Evolutionary conservation across 2,329 filamentous ascomycete species (phyloP).

Genomic region (Alternaria burnsii): DNA sequence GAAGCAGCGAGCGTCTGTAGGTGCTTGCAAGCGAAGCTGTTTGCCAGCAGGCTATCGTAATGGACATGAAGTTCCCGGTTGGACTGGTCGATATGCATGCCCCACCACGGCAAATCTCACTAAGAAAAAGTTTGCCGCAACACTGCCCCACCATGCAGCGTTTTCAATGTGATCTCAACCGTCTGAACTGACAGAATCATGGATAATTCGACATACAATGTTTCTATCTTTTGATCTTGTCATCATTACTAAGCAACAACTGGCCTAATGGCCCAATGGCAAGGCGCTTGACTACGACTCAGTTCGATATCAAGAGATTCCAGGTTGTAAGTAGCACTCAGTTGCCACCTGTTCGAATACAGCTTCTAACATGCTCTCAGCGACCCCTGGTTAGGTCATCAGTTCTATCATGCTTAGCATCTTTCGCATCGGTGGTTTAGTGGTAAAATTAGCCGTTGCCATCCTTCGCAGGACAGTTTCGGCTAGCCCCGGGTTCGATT

Average conservation of each 20-base stretch:
- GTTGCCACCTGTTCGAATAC: not conserved
- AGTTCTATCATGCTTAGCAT: not conserved
- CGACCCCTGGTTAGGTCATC: constrained; percentile 21
- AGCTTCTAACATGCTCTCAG: not conserved
- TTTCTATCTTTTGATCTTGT: fast-evolving
- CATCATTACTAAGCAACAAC: constrained; percentile 17
- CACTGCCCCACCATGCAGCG: not conserved
- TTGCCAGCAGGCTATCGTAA: not conserved
- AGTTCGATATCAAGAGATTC: constrained; percentile 42
- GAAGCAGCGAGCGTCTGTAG: not conserved
- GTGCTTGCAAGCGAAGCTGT: not conserved
- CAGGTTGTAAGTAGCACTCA: constrained; percentile 25
- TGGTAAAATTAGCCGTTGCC: constrained; percentile 46
- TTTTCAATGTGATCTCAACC: not conserved
- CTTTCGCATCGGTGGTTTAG: constrained; percentile 40
- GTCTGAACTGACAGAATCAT: not conserved
- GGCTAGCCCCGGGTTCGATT: constrained; percentile 44
- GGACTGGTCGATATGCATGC: not conserved
- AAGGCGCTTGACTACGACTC: constrained; percentile 65
- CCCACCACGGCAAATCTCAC: constrained; percentile 2
- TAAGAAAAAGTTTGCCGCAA: not conserved
- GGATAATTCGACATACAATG: fast-evolving
- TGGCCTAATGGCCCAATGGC: constrained; percentile 61
- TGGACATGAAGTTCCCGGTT: not conserved
- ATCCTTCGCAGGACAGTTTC: constrained; percentile 23